Base-by-base conservation (phyloP, 257 asterid genomes). In the Osmanthus fragrans region DNA sequence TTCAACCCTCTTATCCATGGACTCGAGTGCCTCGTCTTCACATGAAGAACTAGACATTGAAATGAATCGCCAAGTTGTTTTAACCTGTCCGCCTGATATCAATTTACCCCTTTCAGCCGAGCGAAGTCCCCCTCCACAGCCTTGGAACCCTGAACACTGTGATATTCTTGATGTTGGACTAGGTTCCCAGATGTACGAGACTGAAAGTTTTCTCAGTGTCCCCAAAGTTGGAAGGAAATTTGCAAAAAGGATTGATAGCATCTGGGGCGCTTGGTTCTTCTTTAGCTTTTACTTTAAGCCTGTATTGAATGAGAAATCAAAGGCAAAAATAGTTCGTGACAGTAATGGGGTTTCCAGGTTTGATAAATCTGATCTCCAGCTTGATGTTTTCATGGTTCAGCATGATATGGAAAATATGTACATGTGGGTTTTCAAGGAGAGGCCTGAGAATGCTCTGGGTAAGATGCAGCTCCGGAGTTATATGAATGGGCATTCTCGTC, bases 371-470 rank as follows among this genome's bases (percentile, higher is more conserved):
- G 97, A 91, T 72, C 86, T 92, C 40, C 90, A 82, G 84, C 91
- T 86, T 7, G 95, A 92, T 39, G 87, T 86, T 1, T 91, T 91
- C 81, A 68, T 92, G 89, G 97, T 92, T 72, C 97, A 92, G 66
- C 95, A 92, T 25, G 97, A 92, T 80, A 88, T 92, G 97, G 97
- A 92, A 77, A 92, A 92, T 72, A 92, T 92, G 90, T 90, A 92
- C 71, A 90, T 92, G 97, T 92, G 97, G 97, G 92, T 84, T 64
- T 92, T 92, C 73, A 92, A 90, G 85, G 97, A 90, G 77, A 85
- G 90, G 82, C 95, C 93, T 9, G 97, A 90, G 72, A 92, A 92
- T 76, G 91, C 93, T n/a, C 84, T 92, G 13, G 97, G 97, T 8
- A 92, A 92, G 82, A 92, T 92, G 97, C 97, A 92, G 82, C 85